phyloP scores from a whole-genome alignment of 1,284 basidiomycete species.

The Ceratobasidium sp. region DNA sequence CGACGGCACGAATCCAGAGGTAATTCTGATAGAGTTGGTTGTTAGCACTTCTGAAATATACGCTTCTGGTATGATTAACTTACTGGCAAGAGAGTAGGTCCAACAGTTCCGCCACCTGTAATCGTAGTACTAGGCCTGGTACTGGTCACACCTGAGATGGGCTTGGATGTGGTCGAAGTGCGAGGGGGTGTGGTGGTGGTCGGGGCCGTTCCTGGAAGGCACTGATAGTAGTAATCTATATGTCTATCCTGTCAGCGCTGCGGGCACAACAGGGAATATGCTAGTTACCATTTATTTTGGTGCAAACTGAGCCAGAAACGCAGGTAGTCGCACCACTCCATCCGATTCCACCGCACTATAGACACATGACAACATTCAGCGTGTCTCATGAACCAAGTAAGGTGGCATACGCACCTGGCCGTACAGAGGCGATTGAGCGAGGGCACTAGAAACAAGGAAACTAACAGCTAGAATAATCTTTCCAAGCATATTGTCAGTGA shows the following conservation, averaged over 20 bases:
- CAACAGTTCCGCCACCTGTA: constrained; percentile 51
- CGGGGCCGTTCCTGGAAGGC: constrained; percentile 38
- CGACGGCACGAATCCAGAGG: constrained; percentile 72
- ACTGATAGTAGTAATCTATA: constrained; percentile 45
- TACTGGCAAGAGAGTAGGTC: constrained; percentile 58
- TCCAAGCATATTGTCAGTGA: constrained; percentile 24
- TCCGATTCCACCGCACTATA: constrained; percentile 62
- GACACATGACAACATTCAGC: constrained; percentile 53
- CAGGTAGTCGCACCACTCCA: constrained; percentile 56
- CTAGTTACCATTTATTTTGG: constrained; percentile 27
- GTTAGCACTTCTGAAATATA: no score
- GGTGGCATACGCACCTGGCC: constrained; percentile 53
- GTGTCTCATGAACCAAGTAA: constrained; percentile 48
- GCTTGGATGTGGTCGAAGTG: constrained; percentile 39
- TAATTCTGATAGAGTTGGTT: constrained; percentile 51
- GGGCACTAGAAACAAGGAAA: constrained; percentile 45
- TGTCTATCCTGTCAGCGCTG: not conserved
- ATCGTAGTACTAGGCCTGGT: constrained; percentile 51
- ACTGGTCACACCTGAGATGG: constrained; percentile 47
- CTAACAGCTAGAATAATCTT: constrained; percentile 8
- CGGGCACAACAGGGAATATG: not conserved
- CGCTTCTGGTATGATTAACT: no score
- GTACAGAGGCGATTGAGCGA: constrained; percentile 54
- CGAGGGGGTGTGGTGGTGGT: constrained; percentile 26
- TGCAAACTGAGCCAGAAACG: constrained; percentile 26